Evolutionary conservation across 192 early-diverging fungal species (phyloP).

Genomic region (Coemansia nantahalensis): DNA sequence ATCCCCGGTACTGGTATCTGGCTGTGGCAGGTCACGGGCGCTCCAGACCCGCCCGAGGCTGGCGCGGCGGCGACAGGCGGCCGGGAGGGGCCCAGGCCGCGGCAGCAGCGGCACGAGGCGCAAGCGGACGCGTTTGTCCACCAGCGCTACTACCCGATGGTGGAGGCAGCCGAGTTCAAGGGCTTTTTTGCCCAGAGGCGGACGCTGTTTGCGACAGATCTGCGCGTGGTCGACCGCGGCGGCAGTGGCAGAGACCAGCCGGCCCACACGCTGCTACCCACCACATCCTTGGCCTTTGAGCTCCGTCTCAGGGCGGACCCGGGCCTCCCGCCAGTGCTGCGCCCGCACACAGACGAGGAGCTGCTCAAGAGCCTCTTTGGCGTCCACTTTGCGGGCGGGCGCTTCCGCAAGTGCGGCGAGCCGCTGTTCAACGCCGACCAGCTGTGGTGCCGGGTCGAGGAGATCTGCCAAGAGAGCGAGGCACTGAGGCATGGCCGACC

Average conservation of each 20-base stretch:
- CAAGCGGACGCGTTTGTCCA: conserved; percentile 38
- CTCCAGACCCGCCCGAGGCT: conserved; percentile 14
- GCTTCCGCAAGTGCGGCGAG: conserved; percentile 5
- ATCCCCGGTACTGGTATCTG: conserved; percentile 30
- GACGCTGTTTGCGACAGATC: conserved; percentile 17
- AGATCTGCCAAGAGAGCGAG: background rate
- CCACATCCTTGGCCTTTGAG: conserved; percentile 33
- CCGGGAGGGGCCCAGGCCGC: background rate
- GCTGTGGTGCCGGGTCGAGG: conserved; percentile 37
- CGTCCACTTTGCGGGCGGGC: conserved; percentile 10
- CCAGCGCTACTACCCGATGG: conserved; percentile 44
- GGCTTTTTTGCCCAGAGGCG: conserved; percentile 30
- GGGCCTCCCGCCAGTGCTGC: conserved; percentile 6
- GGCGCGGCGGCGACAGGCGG: background rate
- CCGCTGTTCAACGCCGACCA: conserved; percentile 42
- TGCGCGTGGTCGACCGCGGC: conserved; percentile 28
- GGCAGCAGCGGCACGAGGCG: conserved; percentile 2
- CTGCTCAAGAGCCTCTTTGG: conserved; percentile 32
- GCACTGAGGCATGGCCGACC: conserved; percentile 1
- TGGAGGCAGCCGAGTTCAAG: conserved; percentile 33
- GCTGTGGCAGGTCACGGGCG: conserved; percentile 37
- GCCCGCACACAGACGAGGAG: conserved; percentile 22
- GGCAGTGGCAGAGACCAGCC: conserved; percentile 13
- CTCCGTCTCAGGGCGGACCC: conserved; percentile 27
- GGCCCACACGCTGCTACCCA: conserved; percentile 27